Evolutionary conservation across 805 yeast species (phyloP).

Genomic region (Candida taoyuanica): DNA sequence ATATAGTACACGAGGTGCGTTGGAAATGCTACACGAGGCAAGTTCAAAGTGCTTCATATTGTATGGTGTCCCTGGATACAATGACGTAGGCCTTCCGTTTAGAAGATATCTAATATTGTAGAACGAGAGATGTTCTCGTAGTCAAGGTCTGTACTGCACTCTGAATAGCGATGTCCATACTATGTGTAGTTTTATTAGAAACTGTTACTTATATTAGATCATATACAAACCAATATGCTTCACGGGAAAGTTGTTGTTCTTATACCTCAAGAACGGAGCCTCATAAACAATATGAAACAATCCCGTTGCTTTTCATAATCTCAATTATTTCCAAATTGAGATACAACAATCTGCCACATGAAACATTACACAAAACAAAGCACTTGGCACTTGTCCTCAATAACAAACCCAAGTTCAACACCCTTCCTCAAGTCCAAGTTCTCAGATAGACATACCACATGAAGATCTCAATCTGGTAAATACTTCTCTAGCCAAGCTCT

Average conservation of each 20-base stretch:
- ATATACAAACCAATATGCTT: not conserved
- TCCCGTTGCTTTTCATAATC: too few relatives aligned
- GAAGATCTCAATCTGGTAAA: not conserved
- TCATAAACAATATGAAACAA: not conserved
- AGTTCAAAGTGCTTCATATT: too few relatives aligned
- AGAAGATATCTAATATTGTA: too few relatives aligned
- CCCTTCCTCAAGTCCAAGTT: conserved; percentile 1
- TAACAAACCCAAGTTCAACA: not conserved
- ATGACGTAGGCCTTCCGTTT: too few relatives aligned
- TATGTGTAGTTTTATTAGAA: not conserved
- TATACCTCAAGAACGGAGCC: not conserved
- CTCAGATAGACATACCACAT: not conserved
- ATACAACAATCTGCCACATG: not conserved
- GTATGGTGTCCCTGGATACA: too few relatives aligned
- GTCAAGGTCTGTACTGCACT: not conserved
- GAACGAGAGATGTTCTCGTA: not conserved
- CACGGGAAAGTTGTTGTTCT: not conserved
- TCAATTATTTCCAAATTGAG: not conserved
- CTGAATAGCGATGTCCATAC: not conserved
- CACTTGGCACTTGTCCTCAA: not conserved
- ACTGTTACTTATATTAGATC: not conserved
- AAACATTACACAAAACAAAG: not conserved
- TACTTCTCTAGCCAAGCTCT: not conserved
- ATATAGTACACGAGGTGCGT: too few relatives aligned
- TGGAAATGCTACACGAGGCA: too few relatives aligned